phyloP scores from a whole-genome alignment of 257 asterid species.

The Verbena officinalis region DNA sequence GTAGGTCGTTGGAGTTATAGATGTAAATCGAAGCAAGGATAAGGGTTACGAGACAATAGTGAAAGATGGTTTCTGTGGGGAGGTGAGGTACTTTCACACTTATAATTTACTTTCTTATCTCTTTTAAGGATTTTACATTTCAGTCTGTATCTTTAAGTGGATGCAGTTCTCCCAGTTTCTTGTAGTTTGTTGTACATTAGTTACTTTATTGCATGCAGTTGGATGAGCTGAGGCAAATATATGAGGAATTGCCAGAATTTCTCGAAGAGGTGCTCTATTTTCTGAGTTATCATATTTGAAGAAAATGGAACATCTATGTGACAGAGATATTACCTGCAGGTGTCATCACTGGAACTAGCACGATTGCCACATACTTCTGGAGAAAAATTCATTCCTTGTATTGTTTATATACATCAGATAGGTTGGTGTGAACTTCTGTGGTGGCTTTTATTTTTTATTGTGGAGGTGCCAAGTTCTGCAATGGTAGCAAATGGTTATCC shows the following conservation, averaged over 20 bases:
- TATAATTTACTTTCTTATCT: not conserved
- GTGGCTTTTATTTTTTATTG: slow-evolving; percentile 18
- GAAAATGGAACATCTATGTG: slow-evolving; percentile 31
- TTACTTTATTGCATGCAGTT: slow-evolving; percentile 57
- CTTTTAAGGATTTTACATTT: slow-evolving; percentile 6
- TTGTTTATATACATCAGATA: slow-evolving; percentile 89
- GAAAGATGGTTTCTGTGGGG: slow-evolving; percentile 92
- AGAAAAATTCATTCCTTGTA: slow-evolving; percentile 69
- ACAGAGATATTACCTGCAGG: slow-evolving; percentile 49
- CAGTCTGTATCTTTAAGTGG: slow-evolving; percentile 10
- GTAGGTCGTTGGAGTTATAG: slow-evolving; percentile 88
- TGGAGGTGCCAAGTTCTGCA: not conserved
- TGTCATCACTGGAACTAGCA: slow-evolving; percentile 84
- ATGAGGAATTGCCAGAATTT: slow-evolving; percentile 93
- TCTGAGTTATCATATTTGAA: slow-evolving; percentile 29
- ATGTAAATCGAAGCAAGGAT: slow-evolving; percentile 82
- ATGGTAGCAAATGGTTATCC: no score
- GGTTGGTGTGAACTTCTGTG: slow-evolving; percentile 51
- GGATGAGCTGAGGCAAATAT: slow-evolving; percentile 98
- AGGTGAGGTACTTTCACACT: slow-evolving; percentile 49
- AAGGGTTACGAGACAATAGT: slow-evolving; percentile 89
- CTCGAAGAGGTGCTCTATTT: slow-evolving; percentile 79
- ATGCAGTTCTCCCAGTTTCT: slow-evolving; percentile 8
- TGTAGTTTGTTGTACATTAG: slow-evolving; percentile 33
- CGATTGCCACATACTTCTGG: slow-evolving; percentile 70